Evolutionary conservation across 495 filamentous ascomycete genomes (phyloP).

Genomic region (Ramalina peruviana): DNA sequence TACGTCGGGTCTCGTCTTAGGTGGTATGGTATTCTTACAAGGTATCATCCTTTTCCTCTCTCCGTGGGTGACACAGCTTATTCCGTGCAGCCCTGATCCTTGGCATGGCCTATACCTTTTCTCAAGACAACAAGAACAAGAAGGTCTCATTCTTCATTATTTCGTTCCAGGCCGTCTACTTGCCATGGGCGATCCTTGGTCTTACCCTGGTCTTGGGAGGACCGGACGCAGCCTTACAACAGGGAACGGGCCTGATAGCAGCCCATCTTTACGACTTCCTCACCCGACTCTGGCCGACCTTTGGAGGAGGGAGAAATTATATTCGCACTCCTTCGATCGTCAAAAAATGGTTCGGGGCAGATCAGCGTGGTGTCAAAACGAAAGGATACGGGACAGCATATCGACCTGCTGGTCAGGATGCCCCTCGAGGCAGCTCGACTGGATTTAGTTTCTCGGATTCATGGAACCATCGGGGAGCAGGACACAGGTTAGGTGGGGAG

Average conservation of each 20-base stretch:
- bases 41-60: constrained; percentile 23
- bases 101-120: constrained; percentile 65
- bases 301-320: constrained; percentile 62
- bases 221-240: constrained; percentile 33
- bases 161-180: constrained; percentile 55
- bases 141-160: constrained; percentile 62
- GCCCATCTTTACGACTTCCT: constrained; percentile 81
- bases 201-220: constrained; percentile 47
- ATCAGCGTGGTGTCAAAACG: constrained; percentile 24
- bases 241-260: constrained; percentile 58
- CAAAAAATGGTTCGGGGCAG: constrained; percentile 42
- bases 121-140: constrained; percentile 64
- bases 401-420: constrained; percentile 16
- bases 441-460: constrained; percentile 29
- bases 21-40: constrained; percentile 39
- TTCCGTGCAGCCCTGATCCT: constrained; percentile 51
- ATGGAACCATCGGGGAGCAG: constrained; percentile 54
- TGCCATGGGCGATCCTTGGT: constrained; percentile 64
- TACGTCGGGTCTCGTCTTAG: constrained; percentile 36
- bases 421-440: constrained; percentile 18
- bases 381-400: constrained; percentile 47
- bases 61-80: constrained; percentile 13
- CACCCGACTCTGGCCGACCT: constrained; percentile 66
- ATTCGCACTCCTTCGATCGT: constrained; percentile 56
- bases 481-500: constrained; percentile 49